These are phyloP conservation scores for Cyberlindnera suaveolens DNA, from an alignment of 805 yeast species.

Conservation along the genomic window DNA sequence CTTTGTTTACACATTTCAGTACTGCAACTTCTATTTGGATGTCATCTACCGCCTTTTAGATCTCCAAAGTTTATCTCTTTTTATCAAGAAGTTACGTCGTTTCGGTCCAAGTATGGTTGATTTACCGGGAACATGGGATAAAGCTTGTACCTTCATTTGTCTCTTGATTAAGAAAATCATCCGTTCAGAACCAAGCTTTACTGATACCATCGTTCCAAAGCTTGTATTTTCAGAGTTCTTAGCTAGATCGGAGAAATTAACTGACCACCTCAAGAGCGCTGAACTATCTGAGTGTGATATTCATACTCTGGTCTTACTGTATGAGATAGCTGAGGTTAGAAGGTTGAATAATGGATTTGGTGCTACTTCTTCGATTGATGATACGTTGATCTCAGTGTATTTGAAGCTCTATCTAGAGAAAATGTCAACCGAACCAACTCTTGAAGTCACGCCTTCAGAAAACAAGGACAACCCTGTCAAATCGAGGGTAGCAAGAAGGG, in stretches of 20 bases:
- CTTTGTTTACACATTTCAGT: conserved; percentile 68
- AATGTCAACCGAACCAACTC: not conserved
- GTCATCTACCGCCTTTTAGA: conserved; percentile 50
- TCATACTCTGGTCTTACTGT: conserved; percentile 37
- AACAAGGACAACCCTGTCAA: conserved; percentile 24
- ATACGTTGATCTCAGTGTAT: conserved; percentile 57
- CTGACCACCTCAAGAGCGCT: conserved; percentile 19
- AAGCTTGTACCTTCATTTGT: conserved; percentile 46
- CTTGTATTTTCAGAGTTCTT: conserved; percentile 40
- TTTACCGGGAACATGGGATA: conserved; percentile 62
- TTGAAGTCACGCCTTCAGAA: not conserved
- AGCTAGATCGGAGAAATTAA: conserved; percentile 29
- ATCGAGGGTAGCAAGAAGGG: conserved; percentile 41
- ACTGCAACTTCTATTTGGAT: conserved; percentile 57
- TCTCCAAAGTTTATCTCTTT: conserved; percentile 47
- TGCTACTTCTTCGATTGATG: conserved; percentile 70
- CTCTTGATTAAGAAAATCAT: conserved; percentile 41
- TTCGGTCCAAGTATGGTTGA: conserved; percentile 72
- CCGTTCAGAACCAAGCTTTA: conserved; percentile 36
- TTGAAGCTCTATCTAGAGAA: conserved; percentile 37
- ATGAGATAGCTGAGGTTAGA: conserved; percentile 53
- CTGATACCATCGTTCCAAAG: conserved; percentile 46
- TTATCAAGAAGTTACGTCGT: conserved; percentile 71
- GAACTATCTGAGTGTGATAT: conserved; percentile 34
- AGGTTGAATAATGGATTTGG: conserved; percentile 78